Conservation (phyloP, 495 filamentous ascomycete genomes). For the Penicillium flavigenum region DNA sequence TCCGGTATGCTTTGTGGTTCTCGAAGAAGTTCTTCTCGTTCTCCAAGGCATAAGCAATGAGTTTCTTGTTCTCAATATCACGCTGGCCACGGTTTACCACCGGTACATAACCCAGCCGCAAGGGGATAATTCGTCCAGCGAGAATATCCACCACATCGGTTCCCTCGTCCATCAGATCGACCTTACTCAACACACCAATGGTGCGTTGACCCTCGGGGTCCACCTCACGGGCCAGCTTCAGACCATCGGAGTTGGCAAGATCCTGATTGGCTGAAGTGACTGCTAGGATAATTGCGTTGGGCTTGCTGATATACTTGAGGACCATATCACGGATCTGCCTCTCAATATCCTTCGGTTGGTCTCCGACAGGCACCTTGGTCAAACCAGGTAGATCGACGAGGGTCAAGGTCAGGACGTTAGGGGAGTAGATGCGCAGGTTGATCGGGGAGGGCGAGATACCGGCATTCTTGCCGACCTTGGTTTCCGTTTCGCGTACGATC, state of each 20-base stretch:
- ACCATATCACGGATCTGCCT: conserved; percentile 98
- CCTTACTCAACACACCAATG: conserved; percentile 98
- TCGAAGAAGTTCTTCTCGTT: conserved; percentile 97
- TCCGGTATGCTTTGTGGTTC: conserved; percentile 96
- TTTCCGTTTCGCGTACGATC: conserved; percentile 94
- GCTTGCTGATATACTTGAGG: conserved; percentile 95
- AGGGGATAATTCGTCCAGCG: conserved; percentile 93
- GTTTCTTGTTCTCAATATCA: conserved; percentile 95
- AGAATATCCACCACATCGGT: conserved; percentile 99
- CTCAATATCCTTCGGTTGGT: conserved; percentile 98
- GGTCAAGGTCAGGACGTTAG: conserved; percentile 96
- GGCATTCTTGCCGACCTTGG: conserved; percentile 93
- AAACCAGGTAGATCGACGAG: conserved; percentile 96
- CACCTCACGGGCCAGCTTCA: conserved; percentile 95
- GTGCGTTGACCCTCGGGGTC: conserved; percentile 98
- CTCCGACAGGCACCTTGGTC: conserved; percentile 97
- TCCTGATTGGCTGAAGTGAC: conserved; percentile 97
- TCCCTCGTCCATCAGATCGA: conserved; percentile 99
- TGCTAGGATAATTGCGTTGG: conserved; percentile 96
- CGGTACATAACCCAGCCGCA: conserved; percentile 94
- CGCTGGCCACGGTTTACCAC: conserved; percentile 99
- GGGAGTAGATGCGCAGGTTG: conserved; percentile 96
- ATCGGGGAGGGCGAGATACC: conserved; percentile 95
- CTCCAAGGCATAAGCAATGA: conserved; percentile 90
- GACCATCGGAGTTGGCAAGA: conserved; percentile 95